These are phyloP conservation scores for Colletotrichum caudatum DNA, from an alignment of 2,329 filamentous ascomycete genomes.

Conservation along the genomic window DNA sequence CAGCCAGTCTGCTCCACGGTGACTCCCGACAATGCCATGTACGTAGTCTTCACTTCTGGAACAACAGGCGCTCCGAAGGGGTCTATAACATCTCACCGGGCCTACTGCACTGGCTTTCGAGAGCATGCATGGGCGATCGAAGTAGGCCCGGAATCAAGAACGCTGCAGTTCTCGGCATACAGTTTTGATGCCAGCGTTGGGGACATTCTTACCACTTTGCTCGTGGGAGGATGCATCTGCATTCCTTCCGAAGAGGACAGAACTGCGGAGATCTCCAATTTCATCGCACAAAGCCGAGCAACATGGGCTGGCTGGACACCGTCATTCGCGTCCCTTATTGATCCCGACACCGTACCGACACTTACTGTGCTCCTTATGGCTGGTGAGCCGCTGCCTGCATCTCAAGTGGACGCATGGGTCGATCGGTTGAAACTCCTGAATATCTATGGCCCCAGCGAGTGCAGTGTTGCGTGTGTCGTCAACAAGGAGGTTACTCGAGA, in stretches of 20 bases:
- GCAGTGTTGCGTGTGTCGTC: neutral
- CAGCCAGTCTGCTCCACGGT: neutral
- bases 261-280: neutral
- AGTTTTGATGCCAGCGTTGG: neutral
- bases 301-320: neutral
- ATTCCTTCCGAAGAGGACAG: neutral
- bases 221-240: neutral
- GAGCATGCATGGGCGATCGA: neutral
- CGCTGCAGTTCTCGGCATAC: neutral
- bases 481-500: neutral
- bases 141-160: neutral
- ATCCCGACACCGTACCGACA: neutral
- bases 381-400: neutral
- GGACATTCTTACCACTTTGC: neutral
- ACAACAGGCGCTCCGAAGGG: constrained; percentile 63
- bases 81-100: neutral
- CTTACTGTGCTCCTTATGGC: neutral
- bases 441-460: neutral
- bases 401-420: neutral
- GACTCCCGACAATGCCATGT: constrained; percentile 37
- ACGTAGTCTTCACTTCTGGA: constrained; percentile 65
- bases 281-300: neutral
- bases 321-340: neutral
- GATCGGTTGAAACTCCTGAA: neutral
- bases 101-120: neutral